Evolutionary conservation across 768 basidiomycete species (phyloP), one percentile per base, ranked within the genome.

Genomic region (Suillus placidus): DNA sequence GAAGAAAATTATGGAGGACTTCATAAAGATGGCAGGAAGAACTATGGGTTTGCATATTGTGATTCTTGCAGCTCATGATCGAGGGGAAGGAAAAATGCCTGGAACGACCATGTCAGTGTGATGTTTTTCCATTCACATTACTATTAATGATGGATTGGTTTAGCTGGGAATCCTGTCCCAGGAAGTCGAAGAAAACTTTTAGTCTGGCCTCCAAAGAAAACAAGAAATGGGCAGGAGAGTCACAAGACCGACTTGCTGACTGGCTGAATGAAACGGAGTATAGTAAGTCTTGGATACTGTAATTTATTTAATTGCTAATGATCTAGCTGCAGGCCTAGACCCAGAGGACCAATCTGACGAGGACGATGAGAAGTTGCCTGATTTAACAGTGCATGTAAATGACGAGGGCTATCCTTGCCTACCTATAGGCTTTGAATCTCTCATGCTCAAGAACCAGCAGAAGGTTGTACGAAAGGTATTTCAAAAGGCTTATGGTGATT

Each of bases 401-500:
- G 23, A 49, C 7, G 23, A 49, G 49, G 49, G 23, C 13, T 26
- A 49, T 49, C 23, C 49, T 49, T 26, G 23, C 49, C 49, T 49
- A 49, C 23, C 23, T 0, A 26, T 23, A 49, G 49, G 49, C 12
- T 49, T 49, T 49, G 49, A 26, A 49, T 45, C 45, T 45, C 45
- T 45, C 60, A 61, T 32, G 2, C 60, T 61, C 60, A 61, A 61
- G n/a, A 37, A 45, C 14, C 60, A 61, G 42, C 42, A 61, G 42
- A 16, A 26, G 20, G 26, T 61, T 8, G 42, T 61, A 6, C 12
- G 23, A 45, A 34, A 61, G n/a, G 47, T 61, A 9, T 61, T 61
- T 32, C 42, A n/a, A 45, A 61, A 40, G 47, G 42, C 60, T 23
- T 61, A 61, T 45, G 23, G 60, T 61, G 38, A 42, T 40, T 40